Base-by-base conservation (phyloP, 2,329 filamentous ascomycete genomes). In the Moelleriella libera region DNA sequence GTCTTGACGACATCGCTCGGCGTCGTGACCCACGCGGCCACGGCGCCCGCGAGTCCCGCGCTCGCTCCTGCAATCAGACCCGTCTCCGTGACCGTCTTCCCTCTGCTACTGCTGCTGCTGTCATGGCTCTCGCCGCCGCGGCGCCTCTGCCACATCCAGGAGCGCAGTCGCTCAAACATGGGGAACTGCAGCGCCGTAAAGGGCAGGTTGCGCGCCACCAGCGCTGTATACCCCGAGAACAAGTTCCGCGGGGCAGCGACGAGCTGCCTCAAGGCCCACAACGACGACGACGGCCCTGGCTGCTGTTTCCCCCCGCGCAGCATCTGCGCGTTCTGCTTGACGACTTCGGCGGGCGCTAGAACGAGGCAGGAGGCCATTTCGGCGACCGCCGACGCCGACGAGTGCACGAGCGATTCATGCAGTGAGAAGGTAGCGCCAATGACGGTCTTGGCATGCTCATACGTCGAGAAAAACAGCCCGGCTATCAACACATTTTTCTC, bases 301-400 rank as follows among this genome's bases (percentile, higher is more conserved):
- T 37, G 30, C 37, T 37, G 40, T 53, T 42, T 49, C 51, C 49
- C 55, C 12, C 51, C 58, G 32, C 58, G 69, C 1, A 92, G 70
- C 75, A 95, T 88, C 63, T 95, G 88, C 0, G 89, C 88, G 63
- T 95, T 95, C 61, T 94, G 88, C 67, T 96, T 95, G 52, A 95
- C 78, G 6, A 94, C 86, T 62, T 95, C 88, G 11, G 88, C 87
- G 0, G 88, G 89, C 0, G 88, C 90, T 37, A 95, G 76, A 51
- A 95, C 85, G 21, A 88, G 72, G 60, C 89, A 95, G 5, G 87
- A 89, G 3, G 88, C 85, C 54, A 88, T 76, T 64, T 96, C 89
- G 1, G 83, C 89, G 12, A 79, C 66, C 2, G 80, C 82, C 1
- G 87, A 94, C 10, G 88, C 83, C 3, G 76, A 64, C 5, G 84